phyloP scores from a whole-genome alignment of 805 yeast genomes.

The Starmera caribaea region DNA sequence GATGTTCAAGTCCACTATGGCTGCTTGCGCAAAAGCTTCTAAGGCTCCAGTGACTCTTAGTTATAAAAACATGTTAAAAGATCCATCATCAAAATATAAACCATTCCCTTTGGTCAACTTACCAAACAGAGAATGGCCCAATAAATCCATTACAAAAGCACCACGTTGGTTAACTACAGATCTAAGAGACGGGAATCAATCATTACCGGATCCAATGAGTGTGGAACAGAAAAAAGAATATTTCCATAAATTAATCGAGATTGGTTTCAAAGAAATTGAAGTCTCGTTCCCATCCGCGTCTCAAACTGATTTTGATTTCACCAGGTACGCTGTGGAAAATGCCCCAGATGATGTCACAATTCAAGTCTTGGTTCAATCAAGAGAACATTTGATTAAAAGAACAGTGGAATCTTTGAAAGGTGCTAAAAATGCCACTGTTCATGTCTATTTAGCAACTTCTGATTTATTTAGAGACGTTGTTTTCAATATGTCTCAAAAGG shows the following conservation, averaged over 20 bases:
- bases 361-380: conserved; percentile 68
- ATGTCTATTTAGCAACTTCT: conserved; percentile 67
- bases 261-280: conserved; percentile 76
- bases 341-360: conserved; percentile 69
- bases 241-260: conserved; percentile 59
- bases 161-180: conserved; percentile 80
- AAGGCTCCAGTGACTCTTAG: conserved; percentile 22
- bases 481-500: conserved; percentile 60
- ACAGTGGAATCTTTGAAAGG: conserved; percentile 68
- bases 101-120: conserved; percentile 45
- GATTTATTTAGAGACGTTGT: conserved; percentile 70
- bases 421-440: conserved; percentile 64
- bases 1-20: conserved; percentile 16
- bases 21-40: conserved; percentile 1
- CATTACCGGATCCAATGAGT: conserved; percentile 77
- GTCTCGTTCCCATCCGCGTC: conserved; percentile 78
- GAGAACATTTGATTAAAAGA: conserved; percentile 64
- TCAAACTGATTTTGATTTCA: conserved; percentile 75
- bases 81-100: conserved; percentile 56
- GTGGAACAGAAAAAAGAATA: conserved; percentile 65
- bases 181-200: conserved; percentile 74
- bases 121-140: conserved; percentile 66
- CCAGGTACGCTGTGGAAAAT: conserved; percentile 68
- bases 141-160: conserved; percentile 52
- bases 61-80: conserved; percentile 50